These are phyloP conservation scores for Musa schizocarpa DNA, from an alignment of 176 grass and related monocot genomes.

Conservation along the genomic window DNA sequence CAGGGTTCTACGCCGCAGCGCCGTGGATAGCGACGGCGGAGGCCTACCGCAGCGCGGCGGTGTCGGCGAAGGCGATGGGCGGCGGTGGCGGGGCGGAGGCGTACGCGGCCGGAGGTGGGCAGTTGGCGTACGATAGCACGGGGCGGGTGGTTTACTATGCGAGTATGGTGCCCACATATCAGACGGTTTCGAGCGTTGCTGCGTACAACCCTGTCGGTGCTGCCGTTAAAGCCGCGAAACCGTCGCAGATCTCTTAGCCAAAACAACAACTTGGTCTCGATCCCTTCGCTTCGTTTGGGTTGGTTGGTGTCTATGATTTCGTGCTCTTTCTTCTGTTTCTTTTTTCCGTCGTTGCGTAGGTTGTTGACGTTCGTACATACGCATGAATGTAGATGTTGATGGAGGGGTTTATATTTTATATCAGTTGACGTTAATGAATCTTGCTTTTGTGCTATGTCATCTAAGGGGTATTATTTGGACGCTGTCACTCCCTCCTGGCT, in stretches of 20 bases:
- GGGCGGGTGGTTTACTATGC: slow-evolving; percentile 85
- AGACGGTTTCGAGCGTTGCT: slow-evolving; percentile 26
- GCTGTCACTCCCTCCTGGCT: too few relatives aligned
- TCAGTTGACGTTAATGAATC: too few relatives aligned
- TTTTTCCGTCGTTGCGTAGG: background rate
- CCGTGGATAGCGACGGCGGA: slow-evolving; percentile 4
- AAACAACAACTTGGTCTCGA: too few relatives aligned
- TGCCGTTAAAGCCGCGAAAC: slow-evolving; percentile 53
- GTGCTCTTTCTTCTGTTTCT: background rate
- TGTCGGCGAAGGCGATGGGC: background rate
- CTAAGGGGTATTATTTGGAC: too few relatives aligned
- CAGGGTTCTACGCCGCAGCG: slow-evolving; percentile 4
- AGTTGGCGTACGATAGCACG: slow-evolving; percentile 61
- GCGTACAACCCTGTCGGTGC: slow-evolving; percentile 26
- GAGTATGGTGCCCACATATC: slow-evolving; percentile 48
- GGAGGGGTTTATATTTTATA: too few relatives aligned
- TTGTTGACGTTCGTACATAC: background rate
- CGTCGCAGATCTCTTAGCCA: slow-evolving; percentile 38
- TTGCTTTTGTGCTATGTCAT: too few relatives aligned
- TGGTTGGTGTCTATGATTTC: background rate
- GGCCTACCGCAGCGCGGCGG: slow-evolving; percentile 21
- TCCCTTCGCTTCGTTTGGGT: background rate
- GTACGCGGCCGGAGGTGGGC: slow-evolving; percentile 1
- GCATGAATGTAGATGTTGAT: background rate
- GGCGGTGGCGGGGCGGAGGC: background rate